A percentile compares a stretch with the other conserved stretches of the same genome.
Conservation (phyloP, 805 yeast species). For the Metahyphopichia silvanorum region DNA sequence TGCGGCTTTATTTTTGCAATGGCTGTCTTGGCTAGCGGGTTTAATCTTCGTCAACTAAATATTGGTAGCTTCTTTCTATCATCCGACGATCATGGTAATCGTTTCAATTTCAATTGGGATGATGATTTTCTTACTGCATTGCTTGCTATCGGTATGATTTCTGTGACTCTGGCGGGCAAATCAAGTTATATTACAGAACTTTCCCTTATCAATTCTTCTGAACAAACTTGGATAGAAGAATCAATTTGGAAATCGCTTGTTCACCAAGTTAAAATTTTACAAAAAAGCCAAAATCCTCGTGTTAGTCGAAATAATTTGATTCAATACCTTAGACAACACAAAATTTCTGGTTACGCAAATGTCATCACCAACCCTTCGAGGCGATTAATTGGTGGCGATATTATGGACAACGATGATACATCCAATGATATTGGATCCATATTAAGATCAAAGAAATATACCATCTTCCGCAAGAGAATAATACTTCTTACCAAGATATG, state of each 20-base stretch:
- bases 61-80: slow-evolving; percentile 29
- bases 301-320: slow-evolving; percentile 3
- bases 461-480: slow-evolving; percentile 19
- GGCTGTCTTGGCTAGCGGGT: slow-evolving; percentile 59
- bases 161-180: slow-evolving; percentile 64
- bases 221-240: slow-evolving; percentile 54
- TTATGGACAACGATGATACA: background rate
- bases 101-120: slow-evolving; percentile 36
- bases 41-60: slow-evolving; percentile 29
- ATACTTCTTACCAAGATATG: slow-evolving; percentile 16
- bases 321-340: slow-evolving; percentile 5
- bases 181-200: slow-evolving; percentile 64
- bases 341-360: slow-evolving; percentile 24
- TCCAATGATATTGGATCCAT: too few relatives aligned
- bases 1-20: slow-evolving; percentile 53
- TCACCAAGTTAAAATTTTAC: slow-evolving; percentile 1
- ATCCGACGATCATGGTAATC: slow-evolving; percentile 13
- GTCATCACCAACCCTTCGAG: slow-evolving; percentile 25
- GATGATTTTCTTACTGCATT: slow-evolving; percentile 70
- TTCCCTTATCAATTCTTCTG: slow-evolving; percentile 45
- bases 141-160: slow-evolving; percentile 56
- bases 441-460: slow-evolving; percentile 3
- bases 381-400: slow-evolving; percentile 17
- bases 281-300: background rate
- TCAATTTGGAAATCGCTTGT: slow-evolving; percentile 15